Evolutionary conservation across 179 eudicot species (phyloP), one percentile per base, ranked within the genome.

Genomic region (Silene noctiflora): DNA sequence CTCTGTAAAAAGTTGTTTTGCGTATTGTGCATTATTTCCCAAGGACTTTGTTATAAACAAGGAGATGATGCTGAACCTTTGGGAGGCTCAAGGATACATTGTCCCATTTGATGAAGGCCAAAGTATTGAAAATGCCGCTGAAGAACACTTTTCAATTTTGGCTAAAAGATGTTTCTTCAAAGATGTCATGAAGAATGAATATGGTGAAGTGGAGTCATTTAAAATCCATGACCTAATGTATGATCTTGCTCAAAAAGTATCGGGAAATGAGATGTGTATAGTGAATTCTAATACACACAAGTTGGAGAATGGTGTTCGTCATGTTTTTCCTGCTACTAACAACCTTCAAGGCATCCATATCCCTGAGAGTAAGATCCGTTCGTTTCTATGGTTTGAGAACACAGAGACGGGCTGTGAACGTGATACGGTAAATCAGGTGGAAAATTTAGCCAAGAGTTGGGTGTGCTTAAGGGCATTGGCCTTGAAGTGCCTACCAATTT

Each of bases 211-310:
- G 2, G 33, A 20, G 56, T n/a, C 85, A 71, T 77, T 76, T 5
- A 82, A 72, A 72, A 83, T 87, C 33, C 87, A 87, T 16, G 88
- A 85, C 74, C 61, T 83, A 24, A 75, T 82, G 85, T 87, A 87
- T 8, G 88, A 82, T 63, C 73, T 87, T 22, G 86, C 90, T 29
- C 72, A 27, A 60, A 59, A 29, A 7, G 77, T 82, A 25, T 77
- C 75, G 16, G 65, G 64, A 33, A 24, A 51, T 4, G 85, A 82
- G 21, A 31, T 25, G 0, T 24, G n/a, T 20, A 59, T 59, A 1
- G 9, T 44, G 31, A 29, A 29, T 22, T 19, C 51, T 17, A 11
- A 0, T 29, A 35, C 25, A 25, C 9, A 0, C 0, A 11, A 33
- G 0, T 7, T 75, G 17, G 65, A 16, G 4, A 16, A 75, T 27